Evolutionary conservation across 208 protist species (phyloP), one percentile per base, ranked within the genome.

Genomic region (Trypanosoma conorhini): DNA sequence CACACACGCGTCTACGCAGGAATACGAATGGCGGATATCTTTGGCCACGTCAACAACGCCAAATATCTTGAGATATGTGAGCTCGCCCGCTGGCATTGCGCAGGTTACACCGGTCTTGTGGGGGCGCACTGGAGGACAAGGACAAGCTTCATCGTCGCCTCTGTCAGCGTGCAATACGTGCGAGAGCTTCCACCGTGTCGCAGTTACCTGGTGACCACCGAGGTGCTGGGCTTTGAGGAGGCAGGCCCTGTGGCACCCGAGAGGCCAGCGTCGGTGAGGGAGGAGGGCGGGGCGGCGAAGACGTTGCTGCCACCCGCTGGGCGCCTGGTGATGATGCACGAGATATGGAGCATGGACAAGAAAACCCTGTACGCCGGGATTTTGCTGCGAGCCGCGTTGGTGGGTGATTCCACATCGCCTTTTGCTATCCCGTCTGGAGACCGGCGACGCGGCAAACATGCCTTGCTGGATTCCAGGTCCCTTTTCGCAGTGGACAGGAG

Each of bases 41-140:
- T 79, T 26, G 79, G 77, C 15, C 86, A 91, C 62, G 77, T 91
- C 30, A 91, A 91, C 76, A 88, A 91, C 74, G 42, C 82, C 56
- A 81, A 76, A 70, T 91, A 91, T 60, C 75, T 91, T n/a, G 86
- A 88, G 55, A 74, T 91, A 35, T 67, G 72, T 62, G 86, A 91
- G 73, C 82, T 84, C 54, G 83, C 66, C 26, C 80, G 86, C 44
- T 87, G 82, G 82, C 77, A 87, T 57, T 57, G 76, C 48, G 30
- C 74, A 3, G 59, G 62, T 3, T 81, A 84, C 48, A 51, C 70
- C 0, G 76, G 83, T 9, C 17, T 82, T 0, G 63, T 19, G 5
- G 3, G 12, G 2, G 24, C 28, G 1, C 62, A 76, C 35, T 13
- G 21, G 15, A 63, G 71, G 52, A 26, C n/a, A 17, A 70, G 60